Base-by-base conservation (phyloP, 805 yeast genomes). In the Saccharomyces eubayanus region DNA sequence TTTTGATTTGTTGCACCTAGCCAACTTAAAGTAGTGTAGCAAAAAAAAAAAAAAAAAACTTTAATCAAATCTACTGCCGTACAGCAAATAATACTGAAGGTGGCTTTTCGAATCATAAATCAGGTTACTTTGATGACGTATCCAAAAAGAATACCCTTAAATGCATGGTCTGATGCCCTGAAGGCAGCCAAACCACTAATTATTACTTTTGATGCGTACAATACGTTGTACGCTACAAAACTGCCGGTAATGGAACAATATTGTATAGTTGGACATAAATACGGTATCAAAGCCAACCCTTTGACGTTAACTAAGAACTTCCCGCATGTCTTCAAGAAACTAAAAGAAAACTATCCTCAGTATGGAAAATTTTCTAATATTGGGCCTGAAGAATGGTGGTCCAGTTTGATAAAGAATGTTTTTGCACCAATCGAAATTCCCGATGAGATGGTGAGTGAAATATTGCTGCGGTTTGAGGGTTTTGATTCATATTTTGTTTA, bases 161-260 rank as follows among this genome's bases (percentile, higher is more conserved):
- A 31, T 10, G 47, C 50, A 20, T 59, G 62, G 63, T 49, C 50
- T 2, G 46, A 31, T 10, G 47, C 47, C 11, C n/a, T 45, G 9
- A 56, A 51, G 52, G 55, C 56, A 10, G 47, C 49, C n/a, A 31
- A 49, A 12, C 83, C 84, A 5, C 71, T 70, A 43, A 63, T 83
- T 3, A 67, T 85, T 0, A 80, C 89, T 0, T 76, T 85, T 52
- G 92, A 85, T 66, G 87, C 84, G 0, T 85, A 83, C 68, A 83
- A 81, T 46, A 85, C 91, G 0, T 65, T 85, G 8, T 84, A 83
- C 62, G 71, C 78, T 0, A 86, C 90, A 2, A 73, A 71, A 20
- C 68, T 69, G 29, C 80, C 87, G 0, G 77, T 85, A 0, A 67
- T 78, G 45, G 67, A 71, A n/a, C 84, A 79, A 56, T 85, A 85